phyloP scores from a whole-genome alignment of 208 protist species.

The Novymonas esmeraldas region DNA sequence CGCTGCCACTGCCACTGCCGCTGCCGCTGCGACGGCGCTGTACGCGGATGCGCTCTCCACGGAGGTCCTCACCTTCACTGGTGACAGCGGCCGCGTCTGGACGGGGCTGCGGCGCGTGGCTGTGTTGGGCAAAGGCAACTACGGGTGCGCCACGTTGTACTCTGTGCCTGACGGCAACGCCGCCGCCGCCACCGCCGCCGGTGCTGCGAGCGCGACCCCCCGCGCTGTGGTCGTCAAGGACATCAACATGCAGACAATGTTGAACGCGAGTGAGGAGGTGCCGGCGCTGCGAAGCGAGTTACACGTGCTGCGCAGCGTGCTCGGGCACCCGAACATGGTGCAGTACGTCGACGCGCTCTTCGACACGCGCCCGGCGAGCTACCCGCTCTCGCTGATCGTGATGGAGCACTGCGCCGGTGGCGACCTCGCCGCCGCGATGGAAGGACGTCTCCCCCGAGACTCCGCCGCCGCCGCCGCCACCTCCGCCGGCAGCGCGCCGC shows the following conservation, averaged over 20 bases:
- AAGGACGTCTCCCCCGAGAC: slow-evolving; percentile 9
- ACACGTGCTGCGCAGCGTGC: slow-evolving; percentile 38
- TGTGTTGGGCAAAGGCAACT: slow-evolving; percentile 85
- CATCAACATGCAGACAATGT: slow-evolving; percentile 80
- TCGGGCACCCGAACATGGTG: slow-evolving; percentile 67
- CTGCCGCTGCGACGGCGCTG: background rate
- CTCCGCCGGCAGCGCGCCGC: background rate
- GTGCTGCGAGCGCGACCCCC: too few species aligned
- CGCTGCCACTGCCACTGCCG: background rate
- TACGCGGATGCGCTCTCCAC: slow-evolving; percentile 34
- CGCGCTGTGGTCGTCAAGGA: slow-evolving; percentile 75
- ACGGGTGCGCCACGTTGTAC: slow-evolving; percentile 83
- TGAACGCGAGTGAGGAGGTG: slow-evolving; percentile 59
- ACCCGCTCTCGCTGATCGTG: slow-evolving; percentile 73
- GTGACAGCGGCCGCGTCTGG: slow-evolving; percentile 37
- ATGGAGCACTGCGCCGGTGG: slow-evolving; percentile 82
- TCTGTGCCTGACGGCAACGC: slow-evolving; percentile 6
- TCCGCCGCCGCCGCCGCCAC: background rate
- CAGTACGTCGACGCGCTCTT: slow-evolving; percentile 58
- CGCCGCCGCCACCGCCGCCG: background rate
- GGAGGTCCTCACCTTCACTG: slow-evolving; percentile 27
- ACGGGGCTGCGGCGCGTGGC: slow-evolving; percentile 42
- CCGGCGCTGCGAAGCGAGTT: slow-evolving; percentile 61
- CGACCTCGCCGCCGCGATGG: slow-evolving; percentile 58
- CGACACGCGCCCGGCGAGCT: slow-evolving; percentile 29